phyloP scores from a whole-genome alignment of 805 yeast species.

The Kazachstania kunashirensis region DNA sequence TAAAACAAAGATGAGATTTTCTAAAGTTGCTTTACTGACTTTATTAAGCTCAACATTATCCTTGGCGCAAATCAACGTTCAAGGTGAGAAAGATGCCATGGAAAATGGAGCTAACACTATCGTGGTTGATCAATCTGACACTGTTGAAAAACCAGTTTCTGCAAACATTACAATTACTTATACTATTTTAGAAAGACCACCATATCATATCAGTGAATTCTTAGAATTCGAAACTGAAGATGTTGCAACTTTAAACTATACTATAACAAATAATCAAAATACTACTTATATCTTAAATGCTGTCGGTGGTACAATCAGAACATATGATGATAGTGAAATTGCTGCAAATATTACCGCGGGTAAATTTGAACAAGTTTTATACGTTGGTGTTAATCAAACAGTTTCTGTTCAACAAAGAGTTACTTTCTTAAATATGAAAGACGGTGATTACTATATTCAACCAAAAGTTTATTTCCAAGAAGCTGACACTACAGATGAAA shows the following conservation, averaged over 20 bases:
- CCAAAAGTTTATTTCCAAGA: conserved; percentile 45
- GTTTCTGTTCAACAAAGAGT: conserved; percentile 48
- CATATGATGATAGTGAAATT: conserved; percentile 43
- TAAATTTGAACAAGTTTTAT: conserved; percentile 48
- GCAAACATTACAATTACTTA: conserved; percentile 41
- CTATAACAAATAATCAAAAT: conserved; percentile 45
- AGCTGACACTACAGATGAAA: conserved; percentile 30
- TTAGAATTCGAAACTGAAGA: conserved; percentile 44
- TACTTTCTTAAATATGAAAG: conserved; percentile 42
- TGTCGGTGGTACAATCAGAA: conserved; percentile 55
- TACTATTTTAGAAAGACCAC: conserved; percentile 38
- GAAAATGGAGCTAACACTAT: neutral
- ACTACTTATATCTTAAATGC: conserved; percentile 47
- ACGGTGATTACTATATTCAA: conserved; percentile 47
- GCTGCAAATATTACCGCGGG: conserved; percentile 56
- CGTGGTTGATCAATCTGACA: neutral
- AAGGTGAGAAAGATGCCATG: neutral
- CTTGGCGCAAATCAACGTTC: conserved; percentile 6
- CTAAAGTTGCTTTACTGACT: conserved; percentile 4
- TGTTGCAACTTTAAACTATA: conserved; percentile 40
- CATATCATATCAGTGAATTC: conserved; percentile 31
- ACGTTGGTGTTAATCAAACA: conserved; percentile 40
- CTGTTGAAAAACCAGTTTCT: conserved; percentile 1
- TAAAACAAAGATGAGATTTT: conserved; percentile 9
- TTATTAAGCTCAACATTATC: conserved; percentile 3